Conservation (phyloP, 805 yeast genomes). For the Kodamaea lidongshanica region DNA sequence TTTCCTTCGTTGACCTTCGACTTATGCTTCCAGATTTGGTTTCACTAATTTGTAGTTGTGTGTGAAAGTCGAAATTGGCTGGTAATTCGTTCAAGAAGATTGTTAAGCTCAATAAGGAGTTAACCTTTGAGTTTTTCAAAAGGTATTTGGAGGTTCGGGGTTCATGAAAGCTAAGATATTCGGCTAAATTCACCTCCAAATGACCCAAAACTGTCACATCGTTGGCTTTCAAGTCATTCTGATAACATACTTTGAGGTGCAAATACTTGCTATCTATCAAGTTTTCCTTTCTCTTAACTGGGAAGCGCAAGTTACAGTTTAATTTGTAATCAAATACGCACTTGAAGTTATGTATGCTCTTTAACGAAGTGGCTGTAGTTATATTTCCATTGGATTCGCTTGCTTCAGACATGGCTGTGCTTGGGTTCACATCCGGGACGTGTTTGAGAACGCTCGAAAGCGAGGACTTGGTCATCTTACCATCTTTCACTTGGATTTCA, state of each 20-base stretch:
- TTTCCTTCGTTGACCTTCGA: background rate
- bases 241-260: slow-evolving; percentile 31
- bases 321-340: slow-evolving; percentile 32
- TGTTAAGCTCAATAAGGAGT: slow-evolving; percentile 65
- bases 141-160: slow-evolving; percentile 57
- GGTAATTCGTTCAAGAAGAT: slow-evolving; percentile 45
- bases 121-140: slow-evolving; percentile 72
- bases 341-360: slow-evolving; percentile 34
- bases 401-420: slow-evolving; percentile 2
- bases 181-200: slow-evolving; percentile 63
- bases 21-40: background rate
- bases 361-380: slow-evolving; percentile 24
- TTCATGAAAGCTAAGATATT: slow-evolving; percentile 53
- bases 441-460: slow-evolving; percentile 8
- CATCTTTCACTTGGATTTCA: slow-evolving; percentile 56
- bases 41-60: slow-evolving; percentile 34
- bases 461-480: slow-evolving; percentile 18
- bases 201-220: slow-evolving; percentile 51
- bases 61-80: slow-evolving; percentile 34
- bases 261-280: slow-evolving; percentile 40
- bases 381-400: slow-evolving; percentile 17
- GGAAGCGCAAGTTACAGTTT: slow-evolving; percentile 34
- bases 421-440: slow-evolving; percentile 5
- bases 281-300: slow-evolving; percentile 33
- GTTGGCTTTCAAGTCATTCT: slow-evolving; percentile 9